phyloP scores from a whole-genome alignment of 257 asterid genomes.

The Vinca minor region DNA sequence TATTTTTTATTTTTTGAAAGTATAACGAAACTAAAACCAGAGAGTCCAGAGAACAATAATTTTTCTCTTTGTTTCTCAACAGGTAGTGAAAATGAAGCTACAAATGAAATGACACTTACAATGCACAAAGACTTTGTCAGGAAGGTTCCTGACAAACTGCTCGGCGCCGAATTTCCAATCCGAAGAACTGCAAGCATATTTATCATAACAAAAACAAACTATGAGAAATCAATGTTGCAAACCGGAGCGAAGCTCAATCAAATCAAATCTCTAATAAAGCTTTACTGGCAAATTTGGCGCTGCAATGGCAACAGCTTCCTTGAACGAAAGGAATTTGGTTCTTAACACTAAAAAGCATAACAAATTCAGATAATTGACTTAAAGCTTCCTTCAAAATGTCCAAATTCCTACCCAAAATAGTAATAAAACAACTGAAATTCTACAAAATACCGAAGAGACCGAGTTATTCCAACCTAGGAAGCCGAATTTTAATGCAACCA shows the following conservation, averaged over 20 bases:
- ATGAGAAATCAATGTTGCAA: not conserved
- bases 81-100: not conserved
- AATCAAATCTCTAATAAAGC: not conserved
- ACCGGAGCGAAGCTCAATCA: not conserved
- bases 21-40: not conserved
- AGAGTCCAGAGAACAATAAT: not conserved
- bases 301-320: not conserved
- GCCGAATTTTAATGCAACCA: not conserved
- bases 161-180: conserved; percentile 91
- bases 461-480: too few species aligned
- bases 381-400: not conserved
- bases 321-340: not conserved
- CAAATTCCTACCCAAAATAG: not conserved
- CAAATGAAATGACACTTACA: conserved; percentile 40
- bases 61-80: not conserved
- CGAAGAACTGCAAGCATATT: conserved; percentile 45
- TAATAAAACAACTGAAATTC: not conserved
- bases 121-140: conserved; percentile 84
- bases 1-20: too few species aligned
- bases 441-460: not conserved
- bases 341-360: not conserved
- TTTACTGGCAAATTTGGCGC: not conserved
- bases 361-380: not conserved
- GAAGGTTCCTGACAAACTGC: conserved; percentile 65
- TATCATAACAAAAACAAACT: conserved; percentile 7